Base-by-base conservation (phyloP, 768 basidiomycete species). In the Amanita rubescens region DNA sequence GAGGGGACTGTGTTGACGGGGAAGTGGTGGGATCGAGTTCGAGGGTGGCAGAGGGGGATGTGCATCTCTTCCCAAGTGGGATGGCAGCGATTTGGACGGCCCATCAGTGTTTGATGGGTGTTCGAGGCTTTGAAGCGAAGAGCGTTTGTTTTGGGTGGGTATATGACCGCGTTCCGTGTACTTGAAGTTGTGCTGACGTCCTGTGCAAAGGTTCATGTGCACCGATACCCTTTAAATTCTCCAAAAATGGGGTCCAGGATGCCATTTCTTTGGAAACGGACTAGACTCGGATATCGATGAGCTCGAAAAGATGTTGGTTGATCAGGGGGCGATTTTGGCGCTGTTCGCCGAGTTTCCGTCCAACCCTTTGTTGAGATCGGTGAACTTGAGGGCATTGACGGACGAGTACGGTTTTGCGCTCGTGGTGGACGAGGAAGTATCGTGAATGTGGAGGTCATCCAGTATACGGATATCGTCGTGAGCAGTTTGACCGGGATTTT, bases 61-160 rank as follows among this genome's bases (percentile, higher is more conserved):
- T 98, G 0, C 97, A 80, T 66, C 73, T 99, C 22, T 94, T 78
- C 61, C 79, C 91, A 0, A 80, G 84, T 0, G 95, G 95, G 1
- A 98, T 99, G 95, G 71, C 85, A 32, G 94, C 95, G 1, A 95
- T 99, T 49, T 99, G 90, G 89, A 86, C 77, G 62, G 84, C 93
- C 0, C 93, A 96, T 63, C 79, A 87, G 58, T 71, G 93, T 8
- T 78, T 79, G 5, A 70, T 83, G 53, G 65, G 71, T 22, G 75
- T 71, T 2, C n/a, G n/a, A n/a, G 71, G 74, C 27, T 77, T 81
- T 37, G 59, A 66, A 9, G 84, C 82, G 9, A 96, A 94, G 72
- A 94, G 90, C 60, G 80, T 94, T 27, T 95, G 92, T 63, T 97
- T 95, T 60, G 95, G 95, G 94, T 95, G 61, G 57, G 85, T 69